Evolutionary conservation across 352 stramenopile genomes (phyloP).

Genomic region (Phytophthora uliginosa): DNA sequence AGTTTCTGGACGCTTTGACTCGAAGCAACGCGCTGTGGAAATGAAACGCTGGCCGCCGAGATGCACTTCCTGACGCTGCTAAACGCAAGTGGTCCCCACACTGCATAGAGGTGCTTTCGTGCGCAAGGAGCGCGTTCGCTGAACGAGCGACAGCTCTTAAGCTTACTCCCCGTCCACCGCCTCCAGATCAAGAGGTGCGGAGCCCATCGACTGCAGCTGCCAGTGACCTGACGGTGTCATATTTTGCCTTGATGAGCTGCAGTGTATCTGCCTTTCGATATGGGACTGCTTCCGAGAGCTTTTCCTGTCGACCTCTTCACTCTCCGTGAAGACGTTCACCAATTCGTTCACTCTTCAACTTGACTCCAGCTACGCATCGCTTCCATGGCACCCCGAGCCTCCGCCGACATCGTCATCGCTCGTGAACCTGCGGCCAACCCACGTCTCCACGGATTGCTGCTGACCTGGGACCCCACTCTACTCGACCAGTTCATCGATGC

Average conservation of each 20-base stretch:
- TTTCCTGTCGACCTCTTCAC: background rate
- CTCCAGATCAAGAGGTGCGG: constrained; percentile 8
- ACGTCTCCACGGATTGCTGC: constrained; percentile 22
- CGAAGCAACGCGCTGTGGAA: background rate
- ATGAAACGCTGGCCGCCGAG: background rate
- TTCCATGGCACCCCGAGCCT: constrained; percentile 27
- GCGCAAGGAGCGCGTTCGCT: constrained; percentile 21
- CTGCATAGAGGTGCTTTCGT: constrained; percentile 17
- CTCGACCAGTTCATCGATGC: constrained; percentile 32
- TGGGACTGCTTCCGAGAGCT: no score
- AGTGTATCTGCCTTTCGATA: background rate
- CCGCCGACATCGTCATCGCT: constrained; percentile 14
- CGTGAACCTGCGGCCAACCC: constrained; percentile 9
- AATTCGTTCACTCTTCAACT: constrained; percentile 27
- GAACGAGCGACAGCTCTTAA: constrained; percentile 13
- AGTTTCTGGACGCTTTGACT: background rate
- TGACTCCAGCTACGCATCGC: background rate
- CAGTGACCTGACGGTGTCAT: constrained; percentile 22
- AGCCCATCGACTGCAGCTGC: constrained; percentile 21
- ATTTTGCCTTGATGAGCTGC: constrained; percentile 1
- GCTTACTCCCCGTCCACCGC: background rate
- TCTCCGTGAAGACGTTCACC: background rate
- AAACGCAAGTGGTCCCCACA: constrained; percentile 10
- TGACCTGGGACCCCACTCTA: constrained; percentile 27
- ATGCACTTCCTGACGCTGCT: background rate